phyloP scores from a whole-genome alignment of 139 green algal genomes.

The Pseudopediastrum boryanum region DNA sequence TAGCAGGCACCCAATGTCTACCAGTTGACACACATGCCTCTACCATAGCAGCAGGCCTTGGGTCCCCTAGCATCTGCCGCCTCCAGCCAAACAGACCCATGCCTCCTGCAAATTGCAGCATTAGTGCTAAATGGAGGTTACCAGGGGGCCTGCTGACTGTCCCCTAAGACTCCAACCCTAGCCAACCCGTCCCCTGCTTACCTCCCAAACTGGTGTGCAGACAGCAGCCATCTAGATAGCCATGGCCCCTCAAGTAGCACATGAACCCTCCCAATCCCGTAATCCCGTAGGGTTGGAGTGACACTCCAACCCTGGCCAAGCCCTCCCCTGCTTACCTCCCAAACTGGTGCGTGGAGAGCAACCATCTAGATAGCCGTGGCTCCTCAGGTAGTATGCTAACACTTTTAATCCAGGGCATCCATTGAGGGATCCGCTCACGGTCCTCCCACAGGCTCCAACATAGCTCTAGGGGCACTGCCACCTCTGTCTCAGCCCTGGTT shows the following conservation, averaged over 20 bases:
- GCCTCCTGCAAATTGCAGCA: too few species aligned
- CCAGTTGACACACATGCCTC: too few species aligned
- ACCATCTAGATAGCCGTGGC: conserved; percentile 77
- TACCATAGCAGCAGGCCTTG: too few species aligned
- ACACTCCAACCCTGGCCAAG: too few species aligned
- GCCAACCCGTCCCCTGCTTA: neutral
- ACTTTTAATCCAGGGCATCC: conserved; percentile 93
- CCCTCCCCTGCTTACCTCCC: conserved; percentile 27
- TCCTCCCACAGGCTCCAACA: conserved; percentile 86
- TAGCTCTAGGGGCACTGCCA: conserved; percentile 71
- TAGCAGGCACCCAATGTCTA: too few species aligned
- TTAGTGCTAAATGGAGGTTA: too few species aligned
- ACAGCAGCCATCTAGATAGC: conserved; percentile 78
- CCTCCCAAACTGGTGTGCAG: conserved; percentile 75
- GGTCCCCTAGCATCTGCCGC: too few species aligned
- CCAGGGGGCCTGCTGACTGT: too few species aligned
- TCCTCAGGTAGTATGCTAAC: conserved; percentile 73
- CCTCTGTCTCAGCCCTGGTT: conserved; percentile 58
- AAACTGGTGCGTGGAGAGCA: conserved; percentile 85
- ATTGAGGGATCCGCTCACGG: conserved; percentile 78
- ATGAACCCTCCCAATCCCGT: conserved; percentile 80
- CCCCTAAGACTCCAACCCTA: too few species aligned
- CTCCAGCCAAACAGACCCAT: too few species aligned
- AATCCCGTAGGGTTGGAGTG: too few species aligned
- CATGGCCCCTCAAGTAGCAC: conserved; percentile 62